A percentile compares a stretch with the other conserved stretches of the same genome.
Conservation (phyloP, 1,284 basidiomycete species). For the Chondrostereum purpureum region DNA sequence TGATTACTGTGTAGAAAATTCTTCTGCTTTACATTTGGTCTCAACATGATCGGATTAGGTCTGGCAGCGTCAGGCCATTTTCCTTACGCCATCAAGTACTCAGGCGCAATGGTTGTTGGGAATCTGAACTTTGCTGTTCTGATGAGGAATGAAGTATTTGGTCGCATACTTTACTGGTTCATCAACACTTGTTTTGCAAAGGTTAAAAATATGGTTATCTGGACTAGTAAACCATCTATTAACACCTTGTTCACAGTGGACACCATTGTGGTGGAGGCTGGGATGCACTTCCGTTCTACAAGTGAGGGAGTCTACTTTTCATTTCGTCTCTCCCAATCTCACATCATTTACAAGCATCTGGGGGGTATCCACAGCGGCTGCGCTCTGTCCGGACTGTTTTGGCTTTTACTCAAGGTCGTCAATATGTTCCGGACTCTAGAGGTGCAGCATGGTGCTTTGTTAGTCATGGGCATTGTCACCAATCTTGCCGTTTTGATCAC, state of each 20-base stretch:
- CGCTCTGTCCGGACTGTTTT: slow-evolving; percentile 56
- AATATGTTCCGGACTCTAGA: slow-evolving; percentile 42
- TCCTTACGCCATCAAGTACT: slow-evolving; percentile 51
- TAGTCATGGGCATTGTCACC: slow-evolving; percentile 53
- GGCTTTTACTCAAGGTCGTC: slow-evolving; percentile 58
- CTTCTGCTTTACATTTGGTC: slow-evolving; percentile 47
- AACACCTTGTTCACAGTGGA: slow-evolving; percentile 40
- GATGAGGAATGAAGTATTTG: slow-evolving; percentile 51
- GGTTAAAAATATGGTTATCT: slow-evolving; percentile 32
- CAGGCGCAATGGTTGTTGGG: slow-evolving; percentile 58
- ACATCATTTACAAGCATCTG: slow-evolving; percentile 45
- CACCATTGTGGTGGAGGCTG: slow-evolving; percentile 63
- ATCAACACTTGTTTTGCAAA: slow-evolving; percentile 57
- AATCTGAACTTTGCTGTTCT: slow-evolving; percentile 44
- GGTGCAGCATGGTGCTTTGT: slow-evolving; percentile 44
- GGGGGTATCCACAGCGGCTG: slow-evolving; percentile 75
- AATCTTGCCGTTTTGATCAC: slow-evolving; percentile 47
- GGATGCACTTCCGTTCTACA: slow-evolving; percentile 66
- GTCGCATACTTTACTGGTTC: slow-evolving; percentile 46
- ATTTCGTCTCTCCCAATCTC: slow-evolving; percentile 3
- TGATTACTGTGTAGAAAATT: slow-evolving; percentile 44
- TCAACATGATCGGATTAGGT: slow-evolving; percentile 56
- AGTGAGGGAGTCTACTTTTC: slow-evolving; percentile 25
- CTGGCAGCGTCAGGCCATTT: slow-evolving; percentile 61
- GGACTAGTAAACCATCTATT: slow-evolving; percentile 7